Evolutionary conservation across 2,329 filamentous ascomycete genomes (phyloP), one percentile per base, ranked within the genome.

Genomic region (Trichoderma sp.): DNA sequence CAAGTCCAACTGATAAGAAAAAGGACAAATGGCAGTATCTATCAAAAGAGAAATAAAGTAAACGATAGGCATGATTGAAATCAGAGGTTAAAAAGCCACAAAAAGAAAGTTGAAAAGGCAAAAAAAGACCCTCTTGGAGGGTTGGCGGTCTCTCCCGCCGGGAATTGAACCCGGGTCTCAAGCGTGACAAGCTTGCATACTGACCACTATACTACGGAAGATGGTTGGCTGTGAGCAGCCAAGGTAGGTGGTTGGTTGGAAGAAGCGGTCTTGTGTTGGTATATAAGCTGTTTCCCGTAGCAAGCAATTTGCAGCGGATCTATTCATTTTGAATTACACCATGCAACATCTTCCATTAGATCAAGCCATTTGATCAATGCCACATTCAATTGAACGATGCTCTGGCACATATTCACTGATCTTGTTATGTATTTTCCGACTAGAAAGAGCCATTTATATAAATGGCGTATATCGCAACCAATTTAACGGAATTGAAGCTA

Each of bases 121-220:
- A 51, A 37, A 55, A 7, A 37, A 37, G 58, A 8, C 51, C 59
- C 59, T 59, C 61, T 69, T 10, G 5, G 26, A 64, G 61, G 68
- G 70, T 14, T 11, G 64, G 64, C 64, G 64, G 54, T 10, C 71
- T 72, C 71, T 72, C 71, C 71, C 71, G 71, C 71, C 71, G 71
- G 71, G 71, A 72, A 72, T 72, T 72, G 71, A 72, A 72, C 71
- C 71, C 71, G 70, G 71, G 71, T 72, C 71, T 72, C 71, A 71
- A 72, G 71, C 71, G 71, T 72, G 71, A 72, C 70, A 72, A 72
- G 71, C 71, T 72, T 71, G 71, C 71, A 72, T 72, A 72, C 71
- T 72, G 71, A 72, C 71, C 71, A 72, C 71, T 72, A 72, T 72
- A 72, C 71, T 72, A 72, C 71, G 71, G 71, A 72, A 69, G 68